Evolutionary conservation across 108 stramenopile species (phyloP), one percentile per base, ranked within the genome.

Genomic region (Fragilaria crotonensis): DNA sequence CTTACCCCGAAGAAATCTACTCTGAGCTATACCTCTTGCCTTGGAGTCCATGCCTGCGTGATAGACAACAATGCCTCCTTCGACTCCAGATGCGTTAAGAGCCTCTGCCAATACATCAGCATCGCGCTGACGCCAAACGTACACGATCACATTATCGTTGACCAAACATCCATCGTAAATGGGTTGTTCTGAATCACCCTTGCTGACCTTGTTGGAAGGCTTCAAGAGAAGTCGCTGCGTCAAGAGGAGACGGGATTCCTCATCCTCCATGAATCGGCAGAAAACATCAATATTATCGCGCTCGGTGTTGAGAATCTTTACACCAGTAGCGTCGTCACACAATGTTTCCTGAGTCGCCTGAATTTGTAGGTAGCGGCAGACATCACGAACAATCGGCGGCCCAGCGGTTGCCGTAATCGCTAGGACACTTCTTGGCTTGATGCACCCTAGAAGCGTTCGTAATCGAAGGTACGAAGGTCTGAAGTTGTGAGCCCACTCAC

Each of bases 401-500:
- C 90, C 89, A 25, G 94, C 96, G 28, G 96, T 95, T 18, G 96
- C 96, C 20, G 96, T 97, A 11, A 97, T 76, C 17, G 96, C 94
- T 28, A 97, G 50, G 2, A 96, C 62, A 33, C 84, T 84, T 60
- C 79, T 70, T 0, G 93, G 89, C 33, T 84, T 54, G 57, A 95
- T 76, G 2, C 78, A 30, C 7, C 77, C 59, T 9, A 96, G 53
- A 23, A 91, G 52, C 2, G 73, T 75, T 57, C 77, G 62, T 14
- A 96, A 67, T 44, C 92, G 75, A 46, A 95, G 67, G 52, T 89
- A 96, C 18, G 85, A 89, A 26, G 96, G 96, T 11, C 98, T 76
- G 67, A 99, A 99, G 77, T 99, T 96, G 68, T 99, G 96, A 7
- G 90, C 90, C 98, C 98, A 99, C 60, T 96, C 84, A 48, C 84